Conservation (phyloP, 1,284 basidiomycete species). For the Pyrrhoderma noxium region DNA sequence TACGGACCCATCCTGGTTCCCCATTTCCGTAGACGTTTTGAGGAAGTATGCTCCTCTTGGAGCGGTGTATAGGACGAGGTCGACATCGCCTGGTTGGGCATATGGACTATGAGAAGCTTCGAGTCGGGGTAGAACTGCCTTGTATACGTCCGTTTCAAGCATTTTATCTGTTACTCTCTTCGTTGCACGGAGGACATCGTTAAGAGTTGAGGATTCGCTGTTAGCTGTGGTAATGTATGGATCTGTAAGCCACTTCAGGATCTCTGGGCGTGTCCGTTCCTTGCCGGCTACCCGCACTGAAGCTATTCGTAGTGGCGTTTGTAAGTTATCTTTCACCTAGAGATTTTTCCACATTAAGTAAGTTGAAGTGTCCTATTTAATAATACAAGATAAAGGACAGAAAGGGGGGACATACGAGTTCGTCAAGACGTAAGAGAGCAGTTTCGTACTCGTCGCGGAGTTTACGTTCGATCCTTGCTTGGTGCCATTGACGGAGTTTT, state of each 20-base stretch:
- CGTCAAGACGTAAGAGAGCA: conserved; percentile 56
- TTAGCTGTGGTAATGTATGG: conserved; percentile 34
- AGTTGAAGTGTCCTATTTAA: too few relatives aligned
- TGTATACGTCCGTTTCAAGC: conserved; percentile 69
- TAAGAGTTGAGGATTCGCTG: conserved; percentile 38
- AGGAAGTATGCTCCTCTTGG: conserved; percentile 78
- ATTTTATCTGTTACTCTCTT: conserved; percentile 60
- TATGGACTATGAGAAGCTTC: conserved; percentile 54
- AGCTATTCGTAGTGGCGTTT: conserved; percentile 55
- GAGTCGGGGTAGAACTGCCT: conserved; percentile 63
- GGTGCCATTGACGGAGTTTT: conserved; percentile 60
- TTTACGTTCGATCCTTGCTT: conserved; percentile 57
- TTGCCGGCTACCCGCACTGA: conserved; percentile 80
- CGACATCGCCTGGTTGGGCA: conserved; percentile 68
- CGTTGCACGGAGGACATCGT: conserved; percentile 61
- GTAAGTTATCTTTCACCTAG: conserved; percentile 61
- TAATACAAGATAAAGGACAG: not conserved
- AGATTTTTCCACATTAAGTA: not conserved
- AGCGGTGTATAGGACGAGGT: conserved; percentile 72
- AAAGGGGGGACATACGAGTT: conserved; percentile 47
- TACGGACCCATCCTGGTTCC: conserved; percentile 90
- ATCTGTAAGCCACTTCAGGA: conserved; percentile 71
- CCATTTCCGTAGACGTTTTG: conserved; percentile 87
- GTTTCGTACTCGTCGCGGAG: conserved; percentile 75
- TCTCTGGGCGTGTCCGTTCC: conserved; percentile 64